Evolutionary conservation across 2,329 filamentous ascomycete genomes (phyloP).

Genomic region (Tolypocladium endophyticum): DNA sequence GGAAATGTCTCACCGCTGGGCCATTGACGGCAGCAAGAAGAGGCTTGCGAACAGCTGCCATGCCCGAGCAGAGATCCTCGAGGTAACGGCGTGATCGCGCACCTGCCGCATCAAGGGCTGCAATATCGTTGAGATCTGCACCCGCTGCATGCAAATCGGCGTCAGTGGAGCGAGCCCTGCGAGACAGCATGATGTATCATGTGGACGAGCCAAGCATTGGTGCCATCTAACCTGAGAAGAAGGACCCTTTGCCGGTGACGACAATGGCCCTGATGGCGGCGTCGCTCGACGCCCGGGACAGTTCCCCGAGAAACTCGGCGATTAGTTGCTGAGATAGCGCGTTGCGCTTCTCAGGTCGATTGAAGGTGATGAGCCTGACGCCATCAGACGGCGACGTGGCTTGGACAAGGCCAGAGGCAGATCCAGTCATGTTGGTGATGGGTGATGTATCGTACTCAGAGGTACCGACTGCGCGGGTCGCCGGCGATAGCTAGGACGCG

Average conservation of each 20-base stretch:
- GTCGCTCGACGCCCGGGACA: slow-evolving; percentile 11
- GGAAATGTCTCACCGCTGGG: slow-evolving; percentile 31
- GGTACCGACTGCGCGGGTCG: not conserved
- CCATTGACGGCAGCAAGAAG: slow-evolving; percentile 39
- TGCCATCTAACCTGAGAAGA: slow-evolving; percentile 9
- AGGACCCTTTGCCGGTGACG: slow-evolving; percentile 21
- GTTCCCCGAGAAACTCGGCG: slow-evolving; percentile 25
- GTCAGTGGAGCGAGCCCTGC: slow-evolving; percentile 6
- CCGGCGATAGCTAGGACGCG: not conserved
- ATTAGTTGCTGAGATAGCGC: slow-evolving; percentile 44
- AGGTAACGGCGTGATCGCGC: slow-evolving; percentile 23
- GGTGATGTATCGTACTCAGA: not conserved
- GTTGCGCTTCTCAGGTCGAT: slow-evolving; percentile 47
- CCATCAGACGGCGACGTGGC: slow-evolving; percentile 13
- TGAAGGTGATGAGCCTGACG: slow-evolving; percentile 38
- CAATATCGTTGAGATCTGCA: slow-evolving; percentile 25
- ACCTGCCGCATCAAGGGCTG: slow-evolving; percentile 18
- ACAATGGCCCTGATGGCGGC: slow-evolving; percentile 22
- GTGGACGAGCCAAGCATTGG: not conserved
- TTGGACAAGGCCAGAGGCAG: slow-evolving; percentile 7
- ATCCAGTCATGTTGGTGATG: slow-evolving; percentile 5
- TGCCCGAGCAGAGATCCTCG: slow-evolving; percentile 28
- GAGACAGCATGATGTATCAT: not conserved
- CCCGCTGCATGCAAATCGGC: slow-evolving; percentile 14
- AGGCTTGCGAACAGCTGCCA: slow-evolving; percentile 29